Percentiles rank a stretch among this genome's conserved stretches.
Conservation (phyloP, 495 filamentous ascomycete genomes). For the Aspergillus wentii region DNA sequence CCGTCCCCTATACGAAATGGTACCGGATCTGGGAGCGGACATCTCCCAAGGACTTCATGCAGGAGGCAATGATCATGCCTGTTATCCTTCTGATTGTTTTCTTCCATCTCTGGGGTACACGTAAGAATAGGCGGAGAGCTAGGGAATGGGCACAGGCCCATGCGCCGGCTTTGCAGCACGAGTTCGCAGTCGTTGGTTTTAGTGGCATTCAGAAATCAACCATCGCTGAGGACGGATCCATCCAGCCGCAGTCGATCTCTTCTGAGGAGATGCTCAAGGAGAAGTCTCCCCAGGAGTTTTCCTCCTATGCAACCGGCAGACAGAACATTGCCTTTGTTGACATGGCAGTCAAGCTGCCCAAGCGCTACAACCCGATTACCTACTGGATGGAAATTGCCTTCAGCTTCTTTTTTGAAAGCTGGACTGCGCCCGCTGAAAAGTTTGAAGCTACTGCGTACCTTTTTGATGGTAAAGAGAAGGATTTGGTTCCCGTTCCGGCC, state of each 20-base stretch:
- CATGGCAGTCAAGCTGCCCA: conserved; percentile 72
- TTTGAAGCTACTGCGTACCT: conserved; percentile 72
- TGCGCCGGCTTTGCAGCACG: conserved; percentile 61
- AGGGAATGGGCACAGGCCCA: conserved; percentile 76
- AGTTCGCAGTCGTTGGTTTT: conserved; percentile 90
- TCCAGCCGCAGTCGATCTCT: conserved; percentile 36
- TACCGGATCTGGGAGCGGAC: conserved; percentile 93
- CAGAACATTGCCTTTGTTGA: conserved; percentile 92
- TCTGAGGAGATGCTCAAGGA: conserved; percentile 70
- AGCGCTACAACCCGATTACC: conserved; percentile 84
- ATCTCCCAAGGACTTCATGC: conserved; percentile 72
- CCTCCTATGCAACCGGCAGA: conserved; percentile 87
- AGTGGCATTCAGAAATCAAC: conserved; percentile 35
- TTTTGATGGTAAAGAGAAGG: conserved; percentile 87
- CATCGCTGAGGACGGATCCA: conserved; percentile 37
- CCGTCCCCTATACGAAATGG: conserved; percentile 81
- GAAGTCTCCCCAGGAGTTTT: conserved; percentile 76
- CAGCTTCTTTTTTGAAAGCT: conserved; percentile 75
- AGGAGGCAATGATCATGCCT: conserved; percentile 76
- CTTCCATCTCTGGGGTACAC: conserved; percentile 78
- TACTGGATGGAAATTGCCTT: conserved; percentile 62
- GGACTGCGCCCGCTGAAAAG: conserved; percentile 60
- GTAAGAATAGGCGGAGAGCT: conserved; percentile 73
- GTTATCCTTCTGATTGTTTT: conserved; percentile 68
- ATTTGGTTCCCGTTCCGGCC: conserved; percentile 61